These are phyloP conservation scores for Agroathelia rolfsii DNA, from an alignment of 1,284 basidiomycete species.

Conservation along the genomic window DNA sequence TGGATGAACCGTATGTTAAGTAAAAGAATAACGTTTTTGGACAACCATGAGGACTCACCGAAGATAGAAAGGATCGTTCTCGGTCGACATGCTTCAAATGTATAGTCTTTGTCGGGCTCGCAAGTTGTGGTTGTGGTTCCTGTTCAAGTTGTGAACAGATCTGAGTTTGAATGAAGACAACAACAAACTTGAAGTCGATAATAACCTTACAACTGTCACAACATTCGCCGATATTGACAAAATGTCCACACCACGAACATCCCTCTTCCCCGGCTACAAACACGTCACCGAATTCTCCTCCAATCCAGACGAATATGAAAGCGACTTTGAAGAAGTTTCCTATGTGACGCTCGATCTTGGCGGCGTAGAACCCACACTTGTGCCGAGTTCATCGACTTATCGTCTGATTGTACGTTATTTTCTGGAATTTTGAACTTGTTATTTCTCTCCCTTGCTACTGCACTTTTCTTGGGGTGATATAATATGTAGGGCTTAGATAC, in stretches of 20 bases:
- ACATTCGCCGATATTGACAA: background rate
- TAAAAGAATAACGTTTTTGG: slow-evolving; percentile 1
- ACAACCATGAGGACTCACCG: slow-evolving; percentile 37
- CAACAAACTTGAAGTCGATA: no score
- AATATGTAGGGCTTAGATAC: slow-evolving; percentile 60
- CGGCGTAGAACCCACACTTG: slow-evolving; percentile 57
- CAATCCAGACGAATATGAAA: slow-evolving; percentile 53
- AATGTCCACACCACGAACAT: slow-evolving; percentile 8
- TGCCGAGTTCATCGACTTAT: slow-evolving; percentile 57
- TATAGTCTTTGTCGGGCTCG: no score
- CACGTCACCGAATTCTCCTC: slow-evolving; percentile 52
- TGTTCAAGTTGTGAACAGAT: no score
- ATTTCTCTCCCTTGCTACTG: slow-evolving; percentile 1
- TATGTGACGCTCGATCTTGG: slow-evolving; percentile 69
- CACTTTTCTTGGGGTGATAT: background rate
- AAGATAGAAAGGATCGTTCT: slow-evolving; percentile 76
- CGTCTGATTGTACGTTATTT: slow-evolving; percentile 52
- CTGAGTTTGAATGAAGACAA: no score
- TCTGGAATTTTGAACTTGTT: background rate
- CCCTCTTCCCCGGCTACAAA: slow-evolving; percentile 40
- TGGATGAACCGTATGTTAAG: slow-evolving; percentile 9
- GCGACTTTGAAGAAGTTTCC: slow-evolving; percentile 46
- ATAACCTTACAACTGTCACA: slow-evolving; percentile 3
- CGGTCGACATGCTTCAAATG: no score
- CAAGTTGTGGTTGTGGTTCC: no score